Conservation (phyloP, 2,329 filamentous ascomycete genomes). For the Colletotrichum australisinense region DNA sequence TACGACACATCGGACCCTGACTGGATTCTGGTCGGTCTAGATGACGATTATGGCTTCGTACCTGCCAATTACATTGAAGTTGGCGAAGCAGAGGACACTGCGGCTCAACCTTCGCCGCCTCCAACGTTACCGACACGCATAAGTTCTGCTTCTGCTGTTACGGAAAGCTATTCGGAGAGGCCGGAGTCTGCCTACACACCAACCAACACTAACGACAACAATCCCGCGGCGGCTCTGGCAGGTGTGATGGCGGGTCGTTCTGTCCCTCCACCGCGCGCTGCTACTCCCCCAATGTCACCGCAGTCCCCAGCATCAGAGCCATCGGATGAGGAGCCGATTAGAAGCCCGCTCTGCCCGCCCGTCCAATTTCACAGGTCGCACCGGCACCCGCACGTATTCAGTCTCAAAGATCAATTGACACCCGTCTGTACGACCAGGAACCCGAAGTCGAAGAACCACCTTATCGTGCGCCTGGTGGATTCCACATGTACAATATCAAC, state of each 20-base stretch:
- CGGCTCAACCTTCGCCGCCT: conserved; percentile 47
- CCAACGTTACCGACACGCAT: conserved; percentile 43
- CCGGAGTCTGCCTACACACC: conserved; percentile 37
- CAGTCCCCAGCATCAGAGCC: conserved; percentile 29
- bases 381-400: conserved; percentile 33
- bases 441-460: conserved; percentile 39
- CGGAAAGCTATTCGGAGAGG: conserved; percentile 16
- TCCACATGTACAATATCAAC: conserved; percentile 95
- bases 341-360: conserved; percentile 52
- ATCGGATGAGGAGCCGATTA: conserved; percentile 47
- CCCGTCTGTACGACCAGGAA: conserved; percentile 38
- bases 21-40: conserved; percentile 91
- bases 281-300: conserved; percentile 59
- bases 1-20: conserved; percentile 94
- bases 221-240: conserved; percentile 66
- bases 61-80: conserved; percentile 96
- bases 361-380: conserved; percentile 42
- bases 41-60: conserved; percentile 91
- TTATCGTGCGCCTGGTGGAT: conserved; percentile 72
- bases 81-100: conserved; percentile 53
- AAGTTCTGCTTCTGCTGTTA: conserved; percentile 4
- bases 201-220: conserved; percentile 45
- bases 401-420: conserved; percentile 38
- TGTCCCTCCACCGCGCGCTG: conserved; percentile 47
- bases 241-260: conserved; percentile 63